Evolutionary conservation across 2,329 filamentous ascomycete genomes (phyloP).

Genomic region (Tolypocladium capitatum): DNA sequence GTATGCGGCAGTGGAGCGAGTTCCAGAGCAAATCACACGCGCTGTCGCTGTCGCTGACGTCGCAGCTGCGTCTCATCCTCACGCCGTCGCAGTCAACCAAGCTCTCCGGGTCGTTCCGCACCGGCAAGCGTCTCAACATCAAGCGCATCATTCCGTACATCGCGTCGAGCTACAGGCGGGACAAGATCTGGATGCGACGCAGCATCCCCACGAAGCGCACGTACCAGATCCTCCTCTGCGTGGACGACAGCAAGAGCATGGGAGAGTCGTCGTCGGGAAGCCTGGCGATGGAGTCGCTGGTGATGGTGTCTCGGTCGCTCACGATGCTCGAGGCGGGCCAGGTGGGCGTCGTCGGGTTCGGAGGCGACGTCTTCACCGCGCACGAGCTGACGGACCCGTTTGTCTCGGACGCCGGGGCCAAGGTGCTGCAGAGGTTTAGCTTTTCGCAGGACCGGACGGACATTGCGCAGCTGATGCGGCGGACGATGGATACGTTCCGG

Average conservation of each 20-base stretch:
- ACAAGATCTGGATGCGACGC: constrained; percentile 99
- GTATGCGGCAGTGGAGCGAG: constrained; percentile 67
- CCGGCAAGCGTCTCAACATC: constrained; percentile 95
- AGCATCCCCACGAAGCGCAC: constrained; percentile 82
- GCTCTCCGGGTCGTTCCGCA: constrained; percentile 90
- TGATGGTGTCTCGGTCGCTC: constrained; percentile 76
- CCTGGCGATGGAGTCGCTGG: constrained; percentile 85
- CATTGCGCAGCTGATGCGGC: constrained; percentile 62
- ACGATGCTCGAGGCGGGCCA: constrained; percentile 91
- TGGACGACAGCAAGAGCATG: constrained; percentile 95
- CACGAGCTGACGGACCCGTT: constrained; percentile 79
- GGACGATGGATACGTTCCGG: constrained; percentile 71
- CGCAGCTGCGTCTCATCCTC: constrained; percentile 90
- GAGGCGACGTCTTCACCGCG: constrained; percentile 67
- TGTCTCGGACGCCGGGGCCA: constrained; percentile 60
- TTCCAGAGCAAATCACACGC: constrained; percentile 77
- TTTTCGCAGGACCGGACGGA: constrained; percentile 83
- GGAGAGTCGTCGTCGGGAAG: constrained; percentile 61
- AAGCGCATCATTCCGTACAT: constrained; percentile 99
- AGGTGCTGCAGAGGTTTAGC: constrained; percentile 70
- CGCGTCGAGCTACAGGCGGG: constrained; percentile 91
- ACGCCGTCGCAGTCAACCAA: constrained; percentile 91
- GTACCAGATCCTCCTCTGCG: constrained; percentile 94
- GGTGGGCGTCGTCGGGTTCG: constrained; percentile 84
- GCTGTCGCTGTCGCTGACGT: constrained; percentile 78